Conservation (phyloP, 148 eudicot species). For the Dysphania ambrosioides region DNA sequence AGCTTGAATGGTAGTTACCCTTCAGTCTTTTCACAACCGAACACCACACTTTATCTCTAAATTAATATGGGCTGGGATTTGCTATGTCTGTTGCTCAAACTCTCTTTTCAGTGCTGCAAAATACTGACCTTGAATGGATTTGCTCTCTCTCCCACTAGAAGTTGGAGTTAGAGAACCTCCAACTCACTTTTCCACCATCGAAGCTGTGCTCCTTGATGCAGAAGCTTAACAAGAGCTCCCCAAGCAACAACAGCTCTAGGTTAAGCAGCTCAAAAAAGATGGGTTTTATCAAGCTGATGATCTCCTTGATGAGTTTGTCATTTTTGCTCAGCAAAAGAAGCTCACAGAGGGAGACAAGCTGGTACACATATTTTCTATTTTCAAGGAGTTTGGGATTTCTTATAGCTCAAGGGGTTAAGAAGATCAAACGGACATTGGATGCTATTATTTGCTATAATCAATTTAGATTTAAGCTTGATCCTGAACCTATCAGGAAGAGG, state of each 20-base stretch:
- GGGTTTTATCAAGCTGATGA: conserved; percentile 1
- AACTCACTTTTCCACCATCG: neutral
- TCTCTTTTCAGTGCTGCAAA: neutral
- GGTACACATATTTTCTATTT: neutral
- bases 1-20: too few relatives aligned
- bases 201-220: neutral
- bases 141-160: neutral
- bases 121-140: neutral
- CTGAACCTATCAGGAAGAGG: neutral
- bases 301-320: neutral
- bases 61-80: neutral
- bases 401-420: neutral
- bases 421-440: neutral
- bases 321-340: neutral
- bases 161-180: neutral
- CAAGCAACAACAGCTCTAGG: neutral
- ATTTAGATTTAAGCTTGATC: neutral
- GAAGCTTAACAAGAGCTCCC: neutral
- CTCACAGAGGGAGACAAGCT: neutral
- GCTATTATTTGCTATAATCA: neutral
- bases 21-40: too few relatives aligned
- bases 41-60: too few relatives aligned
- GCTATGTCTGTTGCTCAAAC: neutral
- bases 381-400: neutral
- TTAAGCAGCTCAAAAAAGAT: neutral